Base-by-base conservation (phyloP, 1,284 basidiomycete genomes). In the Tilletiaria anomala region DNA sequence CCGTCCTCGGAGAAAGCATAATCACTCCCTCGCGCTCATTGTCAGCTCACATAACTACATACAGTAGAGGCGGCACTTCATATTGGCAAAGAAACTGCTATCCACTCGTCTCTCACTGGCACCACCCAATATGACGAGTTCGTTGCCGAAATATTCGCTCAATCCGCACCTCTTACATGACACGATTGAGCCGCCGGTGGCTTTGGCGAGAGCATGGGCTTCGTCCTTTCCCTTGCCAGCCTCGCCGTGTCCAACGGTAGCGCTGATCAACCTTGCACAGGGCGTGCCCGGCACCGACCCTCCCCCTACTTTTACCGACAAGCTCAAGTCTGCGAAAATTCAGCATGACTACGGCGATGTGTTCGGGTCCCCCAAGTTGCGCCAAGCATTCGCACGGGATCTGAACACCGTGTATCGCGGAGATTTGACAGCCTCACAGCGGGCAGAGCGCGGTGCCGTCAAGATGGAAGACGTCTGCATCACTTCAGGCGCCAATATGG, bases 401-500 rank as follows among this genome's bases (percentile, higher is more conserved):
- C 78, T 84, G 72, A 75, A 73, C 47, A 40, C 50, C 1, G 70
- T 74, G 0, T 89, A 89, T 61, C 74, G 75, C 0, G n/a, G n/a
- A n/a, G n/a, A n/a, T n/a, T n/a, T n/a, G n/a, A 37, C 59, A 4
- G 20, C 35, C 21, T 20, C 32, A 16, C 36, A 33, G 70, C 71
- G 18, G 68, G 69, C 70, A 61, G 32, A 63, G 62, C 47, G 44
- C 65, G 70, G 69, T 22, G 63, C 68, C 44, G 50, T 69, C 12
- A 44, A 20, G 3, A 35, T 35, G n/a, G 45, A 50, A 11, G 47
- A 56, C 31, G 32, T 54, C 18, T 48, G 24, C 35, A 52, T 82
- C 48, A 80, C 79, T 0, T 71, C 78, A 1, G 79, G 79, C 3
- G 78, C 77, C 53, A 82, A 82, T 53, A 65, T 82, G 63, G 80